Conservation (phyloP, 1,284 basidiomycete species). For the Apiotrichum laibachii region DNA sequence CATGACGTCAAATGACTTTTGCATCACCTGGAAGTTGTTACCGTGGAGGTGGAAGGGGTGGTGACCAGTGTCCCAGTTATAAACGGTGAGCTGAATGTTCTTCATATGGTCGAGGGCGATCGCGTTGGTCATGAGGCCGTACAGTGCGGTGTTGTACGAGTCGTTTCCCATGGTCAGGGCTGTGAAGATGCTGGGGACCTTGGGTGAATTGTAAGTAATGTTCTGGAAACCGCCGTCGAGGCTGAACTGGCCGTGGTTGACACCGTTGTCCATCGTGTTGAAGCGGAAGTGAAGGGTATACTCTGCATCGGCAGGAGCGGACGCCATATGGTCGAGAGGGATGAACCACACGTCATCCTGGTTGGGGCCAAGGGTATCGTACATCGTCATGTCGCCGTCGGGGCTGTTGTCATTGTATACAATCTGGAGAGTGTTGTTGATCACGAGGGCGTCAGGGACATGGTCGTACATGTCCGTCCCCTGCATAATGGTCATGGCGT, state of each 20-base stretch:
- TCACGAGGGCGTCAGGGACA: constrained; percentile 66
- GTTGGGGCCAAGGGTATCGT: constrained; percentile 26
- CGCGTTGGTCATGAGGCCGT: constrained; percentile 67
- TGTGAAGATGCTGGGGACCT: constrained; percentile 71
- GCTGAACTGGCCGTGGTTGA: constrained; percentile 53
- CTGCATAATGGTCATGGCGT: constrained; percentile 86
- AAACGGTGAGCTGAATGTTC: constrained; percentile 74
- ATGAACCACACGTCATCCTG: constrained; percentile 53
- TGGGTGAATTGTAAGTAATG: constrained; percentile 50
- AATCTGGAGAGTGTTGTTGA: constrained; percentile 73
- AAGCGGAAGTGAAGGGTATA: constrained; percentile 52
- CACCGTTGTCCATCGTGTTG: constrained; percentile 53
- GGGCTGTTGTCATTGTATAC: constrained; percentile 59
- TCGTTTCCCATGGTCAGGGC: constrained; percentile 69
- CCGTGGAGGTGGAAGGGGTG: constrained; percentile 56
- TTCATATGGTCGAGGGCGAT: constrained; percentile 71
- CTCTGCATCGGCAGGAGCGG: constrained; percentile 45
- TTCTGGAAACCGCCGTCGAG: constrained; percentile 24
- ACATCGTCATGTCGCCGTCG: constrained; percentile 15
- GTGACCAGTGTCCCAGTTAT: constrained; percentile 64
- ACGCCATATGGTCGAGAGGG: constrained; percentile 42
- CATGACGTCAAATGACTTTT: constrained; percentile 67
- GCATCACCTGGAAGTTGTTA: constrained; percentile 75
- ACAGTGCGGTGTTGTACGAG: constrained; percentile 65
- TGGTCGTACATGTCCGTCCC: constrained; percentile 71